Conservation (phyloP, 1,284 basidiomycete species). For the Omphalotus olearius region DNA sequence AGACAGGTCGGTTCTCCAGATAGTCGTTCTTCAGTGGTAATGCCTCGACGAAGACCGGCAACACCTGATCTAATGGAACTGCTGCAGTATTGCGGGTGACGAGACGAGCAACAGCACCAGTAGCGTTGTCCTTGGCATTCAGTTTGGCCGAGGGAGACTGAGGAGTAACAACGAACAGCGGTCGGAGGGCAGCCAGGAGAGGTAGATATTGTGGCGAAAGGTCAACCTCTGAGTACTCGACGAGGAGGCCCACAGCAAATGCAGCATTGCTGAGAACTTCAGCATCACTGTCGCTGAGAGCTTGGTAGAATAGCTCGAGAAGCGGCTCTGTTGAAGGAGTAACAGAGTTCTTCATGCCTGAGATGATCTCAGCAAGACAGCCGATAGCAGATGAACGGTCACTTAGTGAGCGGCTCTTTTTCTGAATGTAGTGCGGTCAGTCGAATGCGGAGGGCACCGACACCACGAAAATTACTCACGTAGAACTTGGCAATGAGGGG, state of each 20-base stretch:
- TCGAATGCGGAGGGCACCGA: neutral
- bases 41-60: conserved; percentile 80
- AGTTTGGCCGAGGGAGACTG: conserved; percentile 60
- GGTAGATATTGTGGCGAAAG: conserved; percentile 80
- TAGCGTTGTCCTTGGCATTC: conserved; percentile 95
- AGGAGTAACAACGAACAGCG: conserved; percentile 73
- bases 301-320: conserved; percentile 79
- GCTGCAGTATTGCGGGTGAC: conserved; percentile 80
- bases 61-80: conserved; percentile 87
- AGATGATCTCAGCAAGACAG: conserved; percentile 92
- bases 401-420: conserved; percentile 81
- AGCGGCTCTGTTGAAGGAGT: conserved; percentile 86
- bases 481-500: conserved; percentile 93
- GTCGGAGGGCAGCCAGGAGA: conserved; percentile 78
- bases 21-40: conserved; percentile 88
- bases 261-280: conserved; percentile 97
- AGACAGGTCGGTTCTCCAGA: conserved; percentile 87
- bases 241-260: conserved; percentile 89
- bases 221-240: conserved; percentile 86
- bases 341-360: conserved; percentile 85
- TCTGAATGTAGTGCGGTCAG: conserved; percentile 36
- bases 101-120: conserved; percentile 88
- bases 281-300: conserved; percentile 80
- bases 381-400: conserved; percentile 95
- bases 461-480: conserved; percentile 42